These are phyloP conservation scores for Thalassiosira hispida DNA, from an alignment of 352 stramenopile species.

Conservation along the genomic window DNA sequence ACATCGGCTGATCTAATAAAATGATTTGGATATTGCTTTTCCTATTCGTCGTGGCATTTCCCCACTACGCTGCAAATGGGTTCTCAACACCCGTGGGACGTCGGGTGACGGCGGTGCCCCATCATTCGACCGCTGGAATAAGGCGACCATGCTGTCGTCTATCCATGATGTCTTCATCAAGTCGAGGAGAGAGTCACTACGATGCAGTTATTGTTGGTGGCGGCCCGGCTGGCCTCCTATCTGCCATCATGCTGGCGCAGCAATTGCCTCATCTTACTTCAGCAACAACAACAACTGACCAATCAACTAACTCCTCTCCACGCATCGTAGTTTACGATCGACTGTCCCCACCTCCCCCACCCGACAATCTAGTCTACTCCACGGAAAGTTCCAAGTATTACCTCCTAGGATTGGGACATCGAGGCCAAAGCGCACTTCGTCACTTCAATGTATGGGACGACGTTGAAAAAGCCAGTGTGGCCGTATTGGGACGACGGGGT, in stretches of 20 bases:
- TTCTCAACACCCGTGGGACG: too few relatives aligned
- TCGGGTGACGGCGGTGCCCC: too few relatives aligned
- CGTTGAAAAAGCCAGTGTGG: conserved; percentile 57
- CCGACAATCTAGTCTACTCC: conserved; percentile 47
- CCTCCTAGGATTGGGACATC: conserved; percentile 70
- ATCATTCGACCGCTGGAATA: too few relatives aligned
- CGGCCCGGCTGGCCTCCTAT: conserved; percentile 80
- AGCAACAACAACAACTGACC: neutral
- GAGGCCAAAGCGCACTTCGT: conserved; percentile 67
- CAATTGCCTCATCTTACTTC: conserved; percentile 27
- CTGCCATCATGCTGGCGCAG: conserved; percentile 81
- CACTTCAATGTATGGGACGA: conserved; percentile 59
- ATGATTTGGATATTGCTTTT: too few relatives aligned
- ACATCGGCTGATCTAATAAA: too few relatives aligned
- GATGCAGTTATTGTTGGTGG: conserved; percentile 74
- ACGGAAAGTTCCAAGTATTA: conserved; percentile 61
- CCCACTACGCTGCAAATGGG: too few relatives aligned
- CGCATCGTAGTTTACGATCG: conserved; percentile 74
- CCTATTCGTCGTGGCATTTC: too few relatives aligned
- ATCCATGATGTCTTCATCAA: too few relatives aligned
- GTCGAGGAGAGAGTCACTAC: too few relatives aligned
- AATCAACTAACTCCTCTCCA: neutral
- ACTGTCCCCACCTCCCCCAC: conserved; percentile 40
- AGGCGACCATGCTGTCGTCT: too few relatives aligned
- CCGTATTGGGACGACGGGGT: conserved; percentile 61